These are phyloP conservation scores for Lathyrus oleraceus DNA, from an alignment of 306 rosid genomes.

Conservation along the genomic window DNA sequence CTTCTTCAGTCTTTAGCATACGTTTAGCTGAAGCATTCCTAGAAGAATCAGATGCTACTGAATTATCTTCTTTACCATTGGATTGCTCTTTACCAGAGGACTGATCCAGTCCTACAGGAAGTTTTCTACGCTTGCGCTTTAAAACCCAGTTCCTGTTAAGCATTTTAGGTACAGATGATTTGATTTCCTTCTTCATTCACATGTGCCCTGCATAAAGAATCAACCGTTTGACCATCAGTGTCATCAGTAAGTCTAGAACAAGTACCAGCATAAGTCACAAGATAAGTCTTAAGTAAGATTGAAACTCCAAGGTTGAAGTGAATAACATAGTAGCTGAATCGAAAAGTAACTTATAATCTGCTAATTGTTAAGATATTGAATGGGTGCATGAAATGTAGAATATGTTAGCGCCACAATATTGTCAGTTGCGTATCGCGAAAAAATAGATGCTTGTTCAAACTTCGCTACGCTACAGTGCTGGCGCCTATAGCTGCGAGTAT, in stretches of 20 bases:
- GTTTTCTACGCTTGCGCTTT: slow-evolving; percentile 95
- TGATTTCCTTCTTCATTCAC: slow-evolving; percentile 71
- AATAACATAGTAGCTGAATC: not conserved
- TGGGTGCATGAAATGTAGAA: not conserved
- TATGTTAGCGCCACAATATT: not conserved
- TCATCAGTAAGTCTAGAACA: slow-evolving; percentile 18
- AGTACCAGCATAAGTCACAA: not conserved
- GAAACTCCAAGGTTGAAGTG: slow-evolving; percentile 3
- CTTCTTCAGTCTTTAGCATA: slow-evolving; percentile 55
- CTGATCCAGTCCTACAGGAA: slow-evolving; percentile 56
- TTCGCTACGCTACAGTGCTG: not conserved
- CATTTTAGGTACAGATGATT: slow-evolving; percentile 68
- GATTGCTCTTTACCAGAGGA: slow-evolving; percentile 61
- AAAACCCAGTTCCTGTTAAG: slow-evolving; percentile 88
- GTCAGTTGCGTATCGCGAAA: not conserved
- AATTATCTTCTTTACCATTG: slow-evolving; percentile 66
- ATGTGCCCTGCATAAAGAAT: slow-evolving; percentile 41
- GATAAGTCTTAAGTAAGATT: not conserved
- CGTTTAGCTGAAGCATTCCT: slow-evolving; percentile 56
- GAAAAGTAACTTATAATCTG: not conserved
- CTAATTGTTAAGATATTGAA: not conserved
- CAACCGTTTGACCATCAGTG: slow-evolving; percentile 36
- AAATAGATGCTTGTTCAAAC: not conserved
- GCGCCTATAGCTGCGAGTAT: not conserved
- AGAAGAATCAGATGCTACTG: slow-evolving; percentile 61